Evolutionary conservation across 1,284 basidiomycete species (phyloP).

Genomic region (Pseudomicrostroma phylloplanum): DNA sequence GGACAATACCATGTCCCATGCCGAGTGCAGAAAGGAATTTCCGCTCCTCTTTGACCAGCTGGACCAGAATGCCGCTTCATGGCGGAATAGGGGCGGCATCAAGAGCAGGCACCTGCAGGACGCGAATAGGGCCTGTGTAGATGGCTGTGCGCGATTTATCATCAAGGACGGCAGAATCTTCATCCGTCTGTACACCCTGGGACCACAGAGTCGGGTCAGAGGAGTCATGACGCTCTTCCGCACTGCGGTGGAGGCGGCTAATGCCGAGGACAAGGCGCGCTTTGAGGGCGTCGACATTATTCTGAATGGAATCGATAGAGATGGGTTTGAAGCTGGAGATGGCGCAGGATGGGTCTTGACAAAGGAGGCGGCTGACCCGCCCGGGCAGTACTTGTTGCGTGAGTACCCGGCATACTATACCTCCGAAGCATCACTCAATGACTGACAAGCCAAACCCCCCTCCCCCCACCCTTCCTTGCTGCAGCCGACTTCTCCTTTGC

Average conservation of each 20-base stretch:
- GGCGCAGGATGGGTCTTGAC: slow-evolving; percentile 23
- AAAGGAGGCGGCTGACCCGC: slow-evolving; percentile 16
- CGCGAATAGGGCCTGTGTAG: neutral
- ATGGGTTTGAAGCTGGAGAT: slow-evolving; percentile 16
- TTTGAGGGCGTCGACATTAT: slow-evolving; percentile 28
- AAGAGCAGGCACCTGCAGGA: neutral
- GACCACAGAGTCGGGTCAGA: slow-evolving; percentile 20
- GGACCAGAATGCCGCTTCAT: slow-evolving; percentile 19
- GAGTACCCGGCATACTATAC: neutral
- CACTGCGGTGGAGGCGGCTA: slow-evolving; percentile 17
- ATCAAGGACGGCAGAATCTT: neutral
- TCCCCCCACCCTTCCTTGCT: neutral
- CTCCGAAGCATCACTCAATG: neutral
- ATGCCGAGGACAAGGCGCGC: slow-evolving; percentile 12
- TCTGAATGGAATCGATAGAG: slow-evolving; percentile 23
- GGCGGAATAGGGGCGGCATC: slow-evolving; percentile 16
- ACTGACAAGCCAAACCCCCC: neutral
- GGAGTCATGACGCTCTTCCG: slow-evolving; percentile 17
- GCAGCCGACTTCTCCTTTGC: slow-evolving; percentile 34
- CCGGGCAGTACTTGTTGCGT: neutral
- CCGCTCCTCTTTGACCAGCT: slow-evolving; percentile 31
- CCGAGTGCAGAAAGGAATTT: slow-evolving; percentile 26
- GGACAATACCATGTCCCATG: slow-evolving; percentile 12
- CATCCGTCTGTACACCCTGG: neutral
- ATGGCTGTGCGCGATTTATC: neutral